Base-by-base conservation (phyloP, 805 yeast species). In the Zygoascus bituminiphila region DNA sequence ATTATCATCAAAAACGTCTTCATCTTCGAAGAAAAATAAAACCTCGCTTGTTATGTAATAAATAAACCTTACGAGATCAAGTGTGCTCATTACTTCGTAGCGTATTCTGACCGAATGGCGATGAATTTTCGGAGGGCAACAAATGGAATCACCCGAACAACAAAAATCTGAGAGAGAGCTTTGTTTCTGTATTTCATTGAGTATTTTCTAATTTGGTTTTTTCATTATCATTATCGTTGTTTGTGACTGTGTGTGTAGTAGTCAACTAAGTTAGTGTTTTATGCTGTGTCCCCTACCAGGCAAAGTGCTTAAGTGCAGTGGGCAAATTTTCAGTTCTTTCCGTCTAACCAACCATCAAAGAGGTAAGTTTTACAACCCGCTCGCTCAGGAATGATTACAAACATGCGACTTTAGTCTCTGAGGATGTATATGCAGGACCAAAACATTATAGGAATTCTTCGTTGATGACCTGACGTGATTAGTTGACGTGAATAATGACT, bases 381-480 rank as follows among this genome's bases (percentile, higher is more conserved):
- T 17, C n/a, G n/a, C 22, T 23, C 44, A 24, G 44, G 51, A 53
- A 53, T 53, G 51, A 52, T 44, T 47, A 48, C 17, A 40, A 23
- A 17, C 36, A 42, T 29, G 33, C n/a, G 33, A 29, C 33, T 29
- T 29, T 29, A 12, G 33, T 29, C 33, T 62, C 85, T 77, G 84
- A 79, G 84, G 84, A 79, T 75, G 83, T 76, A 78, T 69, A 79
- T 79, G 84, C 84, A 79, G 84, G 84, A 79, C 81, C 72, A 59
- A 70, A 53, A 69, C 69, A 70, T 65, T 66, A 68, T 69, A 78
- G 84, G 84, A 78, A 79, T 79, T 79, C 84, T 79, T 79, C 84
- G 85, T 79, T 79, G 79, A 79, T 79, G 84, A 79, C 73, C 68
- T 54, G 42, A 49, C 54, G 46, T 29, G 33, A 12, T 29, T 29